Evolutionary conservation across 1,284 basidiomycete species (phyloP), one percentile per base, ranked within the genome.

Genomic region (Sporisorium iseilematis-ciliati): DNA sequence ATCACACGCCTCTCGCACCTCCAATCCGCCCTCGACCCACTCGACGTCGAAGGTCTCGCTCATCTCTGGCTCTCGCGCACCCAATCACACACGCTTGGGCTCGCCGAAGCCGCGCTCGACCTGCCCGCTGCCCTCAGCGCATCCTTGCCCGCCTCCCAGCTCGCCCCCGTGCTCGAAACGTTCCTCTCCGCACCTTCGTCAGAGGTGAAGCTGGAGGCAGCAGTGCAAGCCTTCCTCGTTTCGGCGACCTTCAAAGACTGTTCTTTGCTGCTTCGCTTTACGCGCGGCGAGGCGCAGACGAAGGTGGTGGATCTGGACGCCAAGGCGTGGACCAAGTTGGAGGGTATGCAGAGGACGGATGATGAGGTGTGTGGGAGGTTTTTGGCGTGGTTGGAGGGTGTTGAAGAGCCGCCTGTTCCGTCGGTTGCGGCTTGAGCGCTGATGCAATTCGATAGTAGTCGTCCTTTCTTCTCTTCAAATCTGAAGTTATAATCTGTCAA

Each of bases 221-320:
- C 69, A 38, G 41, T 65, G 1, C 69, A 72, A n/a, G 69, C 69
- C 4, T 94, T 94, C 83, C 87, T 93, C 35, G 90, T 97, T 50
- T 93, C 93, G 10, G 92, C 93, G n/a, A 92, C 92, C 12, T 94
- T 97, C 89, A 98, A 97, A 85, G 95, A 98, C 85, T 97, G 95
- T 85, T 96, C 94, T 2, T 85, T 97, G 62, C 92, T 97, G 71
- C 81, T 95, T 42, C 89, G 86, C 2, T 65, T 86, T 31, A 55
- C 65, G 12, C 23, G 42, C 3, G 3, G 18, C 20, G n/a, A 46
- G 29, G 57, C 53, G 3, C 41, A 58, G 46, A 68, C 61, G 5
- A 68, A 63, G 51, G 20, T 75, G 10, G 69, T 97, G 76, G 95
- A 97, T 85, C 87, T 96, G 49, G 95, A 96, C 86, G 87, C 91